Evolutionary conservation across 139 green algal species (phyloP), one percentile per base, ranked within the genome.

Genomic region (Chlamydomonas urium): DNA sequence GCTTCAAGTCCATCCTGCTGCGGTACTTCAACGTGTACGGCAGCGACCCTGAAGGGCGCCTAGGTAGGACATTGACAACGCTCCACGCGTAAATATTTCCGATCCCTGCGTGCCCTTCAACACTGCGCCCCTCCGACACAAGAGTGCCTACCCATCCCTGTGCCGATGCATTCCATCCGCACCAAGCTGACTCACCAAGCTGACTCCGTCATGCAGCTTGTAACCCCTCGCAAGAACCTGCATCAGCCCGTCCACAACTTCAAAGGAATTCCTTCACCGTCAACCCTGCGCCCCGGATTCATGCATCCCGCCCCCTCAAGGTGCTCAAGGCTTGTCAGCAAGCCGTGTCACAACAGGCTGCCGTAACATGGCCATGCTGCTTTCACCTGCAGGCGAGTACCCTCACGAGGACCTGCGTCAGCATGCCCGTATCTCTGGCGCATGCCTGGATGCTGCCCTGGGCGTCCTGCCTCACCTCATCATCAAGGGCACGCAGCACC

Each of bases 11-110:
- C 50, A 81, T 80, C 53, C 86, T 93, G 57, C 71, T 93, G 17
- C 70, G 88, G 50, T 93, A 93, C 78, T 93, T 93, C 78, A 93
- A 93, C 70, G 88, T 92, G 53, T 91, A 89, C 56, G 88, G 88
- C 42, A 80, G 65, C 17, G 88, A 93, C 68, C 85, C 85, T 4
- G 24, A 79, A n/a, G 85, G 85, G 17, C 71, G 85, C 1, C 71
- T 93, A 35, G 88, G 88, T 77, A 50, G 33, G 75, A n/a, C n/a
- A n/a, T n/a, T n/a, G n/a, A n/a, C n/a, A n/a, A n/a, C n/a, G n/a
- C n/a, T n/a, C n/a, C n/a, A n/a, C n/a, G n/a, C n/a, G n/a, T n/a
- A n/a, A n/a, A n/a, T n/a, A n/a, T n/a, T n/a, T n/a, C n/a, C n/a
- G n/a, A n/a, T n/a, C n/a, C n/a, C n/a, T n/a, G n/a, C n/a, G n/a